Evolutionary conservation across 2,329 filamentous ascomycete species (phyloP).

Genomic region (Cladosporium halotolerans): DNA sequence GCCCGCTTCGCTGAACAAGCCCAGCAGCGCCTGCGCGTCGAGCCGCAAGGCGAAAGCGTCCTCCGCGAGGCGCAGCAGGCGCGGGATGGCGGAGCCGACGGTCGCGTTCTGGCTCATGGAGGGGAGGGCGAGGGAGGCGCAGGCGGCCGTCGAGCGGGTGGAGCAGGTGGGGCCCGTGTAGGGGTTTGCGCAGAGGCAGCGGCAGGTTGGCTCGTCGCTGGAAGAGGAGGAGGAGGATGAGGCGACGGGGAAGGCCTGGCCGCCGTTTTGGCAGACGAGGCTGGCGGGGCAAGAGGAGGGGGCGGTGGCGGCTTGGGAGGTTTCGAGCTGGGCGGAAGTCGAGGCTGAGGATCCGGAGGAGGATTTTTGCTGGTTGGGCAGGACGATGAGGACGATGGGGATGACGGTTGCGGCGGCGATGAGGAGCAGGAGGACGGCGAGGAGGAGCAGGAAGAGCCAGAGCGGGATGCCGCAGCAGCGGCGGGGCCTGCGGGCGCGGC

Average conservation of each 20-base stretch:
- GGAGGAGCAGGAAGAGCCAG: slow-evolving; percentile 65
- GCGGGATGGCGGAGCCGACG: slow-evolving; percentile 70
- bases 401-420: slow-evolving; percentile 77
- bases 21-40: slow-evolving; percentile 61
- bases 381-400: slow-evolving; percentile 59
- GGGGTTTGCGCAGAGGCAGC: slow-evolving; percentile 82
- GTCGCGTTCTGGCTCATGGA: slow-evolving; percentile 60
- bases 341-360: slow-evolving; percentile 12
- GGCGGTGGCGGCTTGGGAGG: slow-evolving; percentile 28
- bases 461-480: slow-evolving; percentile 78
- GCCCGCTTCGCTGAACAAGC: slow-evolving; percentile 67
- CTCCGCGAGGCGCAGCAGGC: slow-evolving; percentile 60
- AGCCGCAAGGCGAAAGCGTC: slow-evolving; percentile 71
- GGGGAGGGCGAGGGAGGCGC: slow-evolving; percentile 46
- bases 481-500: slow-evolving; percentile 35
- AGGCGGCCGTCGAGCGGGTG: slow-evolving; percentile 45
- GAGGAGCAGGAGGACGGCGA: slow-evolving; percentile 62
- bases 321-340: slow-evolving; percentile 14
- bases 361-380: slow-evolving; percentile 45
- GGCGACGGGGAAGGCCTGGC: slow-evolving; percentile 58
- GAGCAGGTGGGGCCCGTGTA: slow-evolving; percentile 64
- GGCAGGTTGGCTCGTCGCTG: slow-evolving; percentile 49
- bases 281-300: slow-evolving; percentile 52
- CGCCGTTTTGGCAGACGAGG: slow-evolving; percentile 70
- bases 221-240: slow-evolving; percentile 46